These are phyloP conservation scores for Fraxinus velutina DNA, from an alignment of 305 asterid species.

Conservation along the genomic window DNA sequence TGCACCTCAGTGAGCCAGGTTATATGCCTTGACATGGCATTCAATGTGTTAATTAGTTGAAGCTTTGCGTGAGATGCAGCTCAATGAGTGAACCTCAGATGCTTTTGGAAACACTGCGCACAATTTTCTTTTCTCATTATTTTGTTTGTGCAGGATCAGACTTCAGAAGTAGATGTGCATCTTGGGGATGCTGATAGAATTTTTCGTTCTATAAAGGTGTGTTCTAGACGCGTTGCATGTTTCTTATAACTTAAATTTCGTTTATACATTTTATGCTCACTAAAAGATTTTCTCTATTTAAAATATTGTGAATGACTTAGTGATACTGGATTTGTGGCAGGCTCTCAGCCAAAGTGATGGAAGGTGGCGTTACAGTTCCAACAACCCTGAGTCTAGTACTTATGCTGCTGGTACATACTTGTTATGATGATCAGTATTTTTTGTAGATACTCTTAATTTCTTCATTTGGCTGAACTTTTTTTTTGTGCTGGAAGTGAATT, in stretches of 20 bases:
- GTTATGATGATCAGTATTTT: neutral
- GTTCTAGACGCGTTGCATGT: conserved; percentile 14
- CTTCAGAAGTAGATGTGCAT: conserved; percentile 56
- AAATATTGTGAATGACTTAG: conserved; percentile 18
- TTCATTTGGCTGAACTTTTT: neutral
- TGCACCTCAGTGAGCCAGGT: neutral
- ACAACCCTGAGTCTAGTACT: conserved; percentile 80
- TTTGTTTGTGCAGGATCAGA: conserved; percentile 57
- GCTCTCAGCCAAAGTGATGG: conserved; percentile 99
- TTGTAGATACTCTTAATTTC: neutral
- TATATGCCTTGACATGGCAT: neutral
- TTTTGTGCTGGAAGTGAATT: neutral
- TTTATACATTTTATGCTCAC: conserved; percentile 10
- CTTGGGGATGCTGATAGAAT: conserved; percentile 63
- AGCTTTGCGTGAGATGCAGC: neutral
- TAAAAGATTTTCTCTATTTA: conserved; percentile 16
- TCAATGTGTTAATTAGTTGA: neutral
- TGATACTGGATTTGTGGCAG: conserved; percentile 38
- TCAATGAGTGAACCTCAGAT: neutral
- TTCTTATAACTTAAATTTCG: neutral
- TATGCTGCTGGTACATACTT: conserved; percentile 68
- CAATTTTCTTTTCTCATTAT: neutral
- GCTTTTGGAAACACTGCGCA: neutral
- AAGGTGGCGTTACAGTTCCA: conserved; percentile 84
- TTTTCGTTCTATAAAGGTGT: conserved; percentile 76